A percentile compares a stretch with the other conserved stretches of the same genome.
Conservation (phyloP, 306 rosid species). For the Quillaja saponaria region DNA sequence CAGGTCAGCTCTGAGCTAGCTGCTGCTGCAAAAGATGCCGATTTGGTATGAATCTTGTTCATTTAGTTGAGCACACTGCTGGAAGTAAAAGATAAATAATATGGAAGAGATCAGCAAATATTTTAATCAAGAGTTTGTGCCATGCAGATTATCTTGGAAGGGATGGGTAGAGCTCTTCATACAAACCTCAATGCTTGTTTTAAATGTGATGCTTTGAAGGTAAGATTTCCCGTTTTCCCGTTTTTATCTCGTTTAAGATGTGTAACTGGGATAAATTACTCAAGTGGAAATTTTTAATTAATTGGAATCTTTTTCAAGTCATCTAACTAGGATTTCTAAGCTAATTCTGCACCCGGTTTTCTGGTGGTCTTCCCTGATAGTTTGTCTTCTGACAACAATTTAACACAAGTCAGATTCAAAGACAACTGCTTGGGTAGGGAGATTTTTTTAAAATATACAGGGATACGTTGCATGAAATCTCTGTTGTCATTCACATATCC, state of each 20-base stretch:
- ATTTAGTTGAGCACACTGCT: conserved; percentile 3
- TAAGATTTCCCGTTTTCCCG: conserved; percentile 34
- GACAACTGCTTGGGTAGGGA: neutral
- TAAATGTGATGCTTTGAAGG: conserved; percentile 91
- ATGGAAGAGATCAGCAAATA: neutral
- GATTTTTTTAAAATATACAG: neutral
- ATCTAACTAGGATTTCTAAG: neutral
- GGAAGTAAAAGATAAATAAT: conserved; percentile 12
- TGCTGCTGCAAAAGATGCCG: conserved; percentile 91
- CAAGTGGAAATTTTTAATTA: neutral
- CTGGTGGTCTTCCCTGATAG: neutral
- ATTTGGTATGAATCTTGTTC: conserved; percentile 62
- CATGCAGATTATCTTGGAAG: conserved; percentile 91
- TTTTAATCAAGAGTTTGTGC: conserved; percentile 25
- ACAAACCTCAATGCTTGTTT: conserved; percentile 90
- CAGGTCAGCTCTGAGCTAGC: conserved; percentile 99
- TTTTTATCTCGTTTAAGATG: neutral
- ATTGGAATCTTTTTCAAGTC: neutral
- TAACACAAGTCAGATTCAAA: neutral
- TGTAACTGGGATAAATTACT: conserved; percentile 8
- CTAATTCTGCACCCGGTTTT: neutral
- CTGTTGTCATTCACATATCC: too few relatives aligned
- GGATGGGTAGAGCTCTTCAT: conserved; percentile 95
- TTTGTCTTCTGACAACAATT: neutral
- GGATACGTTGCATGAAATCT: too few relatives aligned